These are phyloP conservation scores for Xylaria venustula DNA, from an alignment of 495 filamentous ascomycete genomes.

Conservation along the genomic window DNA sequence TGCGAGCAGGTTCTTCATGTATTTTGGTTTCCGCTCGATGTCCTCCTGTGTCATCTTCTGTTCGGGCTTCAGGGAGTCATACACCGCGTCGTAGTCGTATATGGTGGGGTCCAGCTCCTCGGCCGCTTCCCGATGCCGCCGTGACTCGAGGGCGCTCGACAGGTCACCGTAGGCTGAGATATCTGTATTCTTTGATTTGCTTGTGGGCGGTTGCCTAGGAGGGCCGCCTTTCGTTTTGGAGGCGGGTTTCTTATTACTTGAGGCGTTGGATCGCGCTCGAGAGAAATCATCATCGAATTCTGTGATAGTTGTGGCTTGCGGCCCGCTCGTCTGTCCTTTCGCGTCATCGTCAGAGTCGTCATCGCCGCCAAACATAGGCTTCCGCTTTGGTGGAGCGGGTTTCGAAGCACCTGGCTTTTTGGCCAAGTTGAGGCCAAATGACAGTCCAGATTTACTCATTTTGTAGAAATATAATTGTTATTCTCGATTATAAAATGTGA, in stretches of 20 bases:
- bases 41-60: constrained; percentile 37
- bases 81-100: constrained; percentile 75
- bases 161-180: constrained; percentile 52
- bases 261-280: constrained; percentile 10
- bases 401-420: constrained; percentile 30
- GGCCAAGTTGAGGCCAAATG: constrained; percentile 37
- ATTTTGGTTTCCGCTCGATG: constrained; percentile 64
- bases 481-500: too few relatives aligned
- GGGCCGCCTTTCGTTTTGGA: constrained; percentile 23
- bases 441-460: constrained; percentile 36
- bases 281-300: constrained; percentile 33
- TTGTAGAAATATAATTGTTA: neutral
- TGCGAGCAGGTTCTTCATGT: constrained; percentile 77
- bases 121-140: constrained; percentile 57
- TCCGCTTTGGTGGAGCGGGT: constrained; percentile 43
- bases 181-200: constrained; percentile 34
- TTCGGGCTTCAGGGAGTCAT: constrained; percentile 61
- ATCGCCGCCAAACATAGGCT: constrained; percentile 51
- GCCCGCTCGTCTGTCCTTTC: constrained; percentile 14
- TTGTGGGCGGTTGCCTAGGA: constrained; percentile 26
- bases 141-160: constrained; percentile 53
- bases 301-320: constrained; percentile 27
- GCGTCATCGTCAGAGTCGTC: constrained; percentile 48
- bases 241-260: constrained; percentile 21
- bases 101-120: constrained; percentile 61